Conservation (phyloP, 257 asterid genomes). For the Rauvolfia tetraphylla region DNA sequence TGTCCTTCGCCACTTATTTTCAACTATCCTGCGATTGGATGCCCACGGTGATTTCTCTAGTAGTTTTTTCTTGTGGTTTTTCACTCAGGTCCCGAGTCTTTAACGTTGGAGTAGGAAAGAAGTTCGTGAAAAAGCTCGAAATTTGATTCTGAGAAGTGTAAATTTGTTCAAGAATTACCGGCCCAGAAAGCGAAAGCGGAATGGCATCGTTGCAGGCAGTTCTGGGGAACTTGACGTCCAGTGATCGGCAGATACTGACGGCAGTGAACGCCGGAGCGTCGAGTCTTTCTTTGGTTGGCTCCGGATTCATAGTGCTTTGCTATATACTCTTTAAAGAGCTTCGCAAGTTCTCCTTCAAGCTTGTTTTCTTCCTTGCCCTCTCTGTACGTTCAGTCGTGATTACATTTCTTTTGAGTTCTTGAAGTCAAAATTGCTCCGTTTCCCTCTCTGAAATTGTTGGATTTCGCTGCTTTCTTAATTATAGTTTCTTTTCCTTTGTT, state of each 20-base stretch:
- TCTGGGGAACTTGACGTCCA: constrained; percentile 66
- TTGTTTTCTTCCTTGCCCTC: constrained; percentile 95
- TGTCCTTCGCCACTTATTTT: no score
- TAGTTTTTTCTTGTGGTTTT: no score
- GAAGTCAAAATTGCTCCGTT: neutral
- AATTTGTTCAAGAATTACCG: neutral
- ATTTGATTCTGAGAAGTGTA: neutral
- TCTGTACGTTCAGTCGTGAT: constrained; percentile 43
- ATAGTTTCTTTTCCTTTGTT: neutral
- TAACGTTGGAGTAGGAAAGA: neutral
- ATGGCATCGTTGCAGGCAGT: constrained; percentile 88
- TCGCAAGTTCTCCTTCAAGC: constrained; percentile 96
- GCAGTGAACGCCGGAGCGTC: constrained; percentile 84
- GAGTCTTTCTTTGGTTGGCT: constrained; percentile 74
- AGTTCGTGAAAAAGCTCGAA: neutral
- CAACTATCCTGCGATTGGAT: no score
- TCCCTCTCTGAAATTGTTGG: neutral
- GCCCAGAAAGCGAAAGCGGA: neutral
- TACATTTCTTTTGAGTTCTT: constrained; percentile 2
- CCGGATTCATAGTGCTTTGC: constrained; percentile 93
- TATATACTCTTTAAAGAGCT: constrained; percentile 87
- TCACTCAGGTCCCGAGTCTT: no score
- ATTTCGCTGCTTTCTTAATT: neutral
- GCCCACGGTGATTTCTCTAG: no score
- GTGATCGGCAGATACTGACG: constrained; percentile 62